Evolutionary conservation across 495 filamentous ascomycete genomes (phyloP), one percentile per base, ranked within the genome.

Genomic region (Penicillium cinerascens): DNA sequence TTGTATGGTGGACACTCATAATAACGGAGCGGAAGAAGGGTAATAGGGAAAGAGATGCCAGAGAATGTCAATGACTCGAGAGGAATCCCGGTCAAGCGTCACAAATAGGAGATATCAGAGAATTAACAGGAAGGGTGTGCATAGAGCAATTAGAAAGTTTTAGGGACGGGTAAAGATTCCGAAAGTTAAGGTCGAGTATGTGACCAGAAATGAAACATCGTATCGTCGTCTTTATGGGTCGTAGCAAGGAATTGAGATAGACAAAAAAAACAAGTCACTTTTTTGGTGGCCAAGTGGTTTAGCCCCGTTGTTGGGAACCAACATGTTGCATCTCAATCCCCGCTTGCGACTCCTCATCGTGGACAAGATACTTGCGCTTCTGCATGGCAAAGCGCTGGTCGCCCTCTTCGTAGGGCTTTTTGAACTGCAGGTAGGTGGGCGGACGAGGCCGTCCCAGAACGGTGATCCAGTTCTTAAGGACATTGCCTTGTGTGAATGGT

Each of bases 371-470:
- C 56, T 82, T 81, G 37, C 79, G 79, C 65, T 74, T 80, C 55
- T 78, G 71, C 44, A 78, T 73, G n/a, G 82, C 85, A 44, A 95
- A 85, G 39, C 92, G 81, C 67, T 92, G 88, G 66, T 98, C 93
- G 6, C 92, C 93, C 51, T 85, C 79, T 56, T 83, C 75, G 59
- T 92, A 93, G 27, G 70, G 62, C 42, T 74, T 64, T 72, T 96
- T 97, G 74, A 97, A 93, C 55, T 87, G 82, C 60, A 96, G 79
- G 67, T 97, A 97, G 4, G 88, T 92, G 36, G 93, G 92, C 20
- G 90, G 87, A 21, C 93, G 79, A 27, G 93, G 89, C 42, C 93
- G 81, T 47, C 84, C 82, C 29, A 98, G 74, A 40, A 96, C 91
- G 1, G 85, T 77, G 22, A 88, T 68, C 84, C 87, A 93, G 65